These are phyloP conservation scores for Coemansia sp. DNA, from an alignment of 192 early-diverging fungal genomes.

Conservation along the genomic window DNA sequence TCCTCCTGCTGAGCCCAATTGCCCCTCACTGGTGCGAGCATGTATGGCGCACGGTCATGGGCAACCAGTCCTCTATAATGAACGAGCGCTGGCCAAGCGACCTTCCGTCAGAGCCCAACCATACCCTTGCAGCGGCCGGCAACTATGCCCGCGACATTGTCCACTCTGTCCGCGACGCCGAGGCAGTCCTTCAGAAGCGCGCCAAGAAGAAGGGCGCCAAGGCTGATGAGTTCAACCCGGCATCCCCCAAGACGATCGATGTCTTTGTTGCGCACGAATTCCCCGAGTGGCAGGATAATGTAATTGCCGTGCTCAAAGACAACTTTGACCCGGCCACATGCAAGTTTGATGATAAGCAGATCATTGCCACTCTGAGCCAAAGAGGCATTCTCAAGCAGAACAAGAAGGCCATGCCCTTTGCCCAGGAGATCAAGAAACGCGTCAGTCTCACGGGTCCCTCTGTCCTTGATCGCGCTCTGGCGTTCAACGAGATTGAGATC, in stretches of 20 bases:
- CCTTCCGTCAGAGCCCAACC: conserved; percentile 64
- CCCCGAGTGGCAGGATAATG: conserved; percentile 92
- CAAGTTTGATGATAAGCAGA: conserved; percentile 73
- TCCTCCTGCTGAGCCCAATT: conserved; percentile 84
- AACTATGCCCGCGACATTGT: conserved; percentile 78
- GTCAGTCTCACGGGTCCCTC: conserved; percentile 62
- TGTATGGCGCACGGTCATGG: conserved; percentile 78
- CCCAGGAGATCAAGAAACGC: conserved; percentile 84
- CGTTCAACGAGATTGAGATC: conserved; percentile 80
- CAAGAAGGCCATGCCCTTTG: conserved; percentile 97
- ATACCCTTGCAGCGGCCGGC: conserved; percentile 68
- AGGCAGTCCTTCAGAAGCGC: conserved; percentile 56
- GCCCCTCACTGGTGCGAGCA: conserved; percentile 94
- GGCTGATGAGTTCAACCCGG: conserved; percentile 59
- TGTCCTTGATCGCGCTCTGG: conserved; percentile 80
- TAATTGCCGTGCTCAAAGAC: conserved; percentile 59
- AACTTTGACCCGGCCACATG: conserved; percentile 57
- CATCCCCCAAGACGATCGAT: conserved; percentile 67
- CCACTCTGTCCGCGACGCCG: conserved; percentile 77
- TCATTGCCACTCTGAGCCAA: conserved; percentile 63
- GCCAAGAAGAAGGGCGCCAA: conserved; percentile 82
- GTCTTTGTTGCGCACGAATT: conserved; percentile 79
- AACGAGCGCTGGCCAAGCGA: conserved; percentile 66
- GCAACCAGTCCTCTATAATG: conserved; percentile 71
- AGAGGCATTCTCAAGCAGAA: conserved; percentile 80